phyloP scores from a whole-genome alignment of 1,139 yeast genomes.

The Saccharomycopsis phalli region DNA sequence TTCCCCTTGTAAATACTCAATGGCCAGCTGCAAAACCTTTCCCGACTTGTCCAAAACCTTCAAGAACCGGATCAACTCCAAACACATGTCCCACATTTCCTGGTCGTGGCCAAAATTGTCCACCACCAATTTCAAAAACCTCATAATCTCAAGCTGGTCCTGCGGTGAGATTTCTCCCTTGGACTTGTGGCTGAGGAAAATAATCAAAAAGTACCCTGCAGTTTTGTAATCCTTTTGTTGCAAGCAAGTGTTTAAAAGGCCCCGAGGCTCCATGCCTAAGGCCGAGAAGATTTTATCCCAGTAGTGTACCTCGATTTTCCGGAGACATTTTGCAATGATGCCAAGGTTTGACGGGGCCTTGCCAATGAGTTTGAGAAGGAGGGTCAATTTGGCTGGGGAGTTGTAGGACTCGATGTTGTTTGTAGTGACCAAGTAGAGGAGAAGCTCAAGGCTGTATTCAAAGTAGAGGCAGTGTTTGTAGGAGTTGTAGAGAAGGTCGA shows the following conservation, averaged over 20 bases:
- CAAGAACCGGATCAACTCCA: conserved; percentile 39
- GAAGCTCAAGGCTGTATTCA: conserved; percentile 39
- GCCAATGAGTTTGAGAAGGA: conserved; percentile 10
- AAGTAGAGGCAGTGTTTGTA: conserved; percentile 37
- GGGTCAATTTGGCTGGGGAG: conserved; percentile 15
- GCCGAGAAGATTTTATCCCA: conserved; percentile 47
- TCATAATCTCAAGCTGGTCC: conserved; percentile 27
- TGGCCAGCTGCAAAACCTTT: conserved; percentile 8
- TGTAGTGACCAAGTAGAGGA: conserved; percentile 28
- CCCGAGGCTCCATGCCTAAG: conserved; percentile 33
- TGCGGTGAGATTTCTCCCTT: conserved; percentile 23
- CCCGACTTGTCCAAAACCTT: conserved; percentile 33
- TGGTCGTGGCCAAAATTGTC: conserved; percentile 29
- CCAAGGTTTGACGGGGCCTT: conserved; percentile 28
- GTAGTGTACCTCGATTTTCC: conserved; percentile 57
- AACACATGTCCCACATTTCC: conserved; percentile 40
- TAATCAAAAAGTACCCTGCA: conserved; percentile 37
- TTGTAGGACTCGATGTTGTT: conserved; percentile 24
- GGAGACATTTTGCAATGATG: conserved; percentile 47
- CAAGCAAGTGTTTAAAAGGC: conserved; percentile 30
- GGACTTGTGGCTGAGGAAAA: conserved; percentile 38
- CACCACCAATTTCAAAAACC: conserved; percentile 34
- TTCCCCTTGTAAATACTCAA: conserved; percentile 6
- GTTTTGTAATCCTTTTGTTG: conserved; percentile 35
- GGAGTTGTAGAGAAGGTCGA: conserved; percentile 27